phyloP scores from a whole-genome alignment of 768 basidiomycete genomes.

The Naganishia antarctica region DNA sequence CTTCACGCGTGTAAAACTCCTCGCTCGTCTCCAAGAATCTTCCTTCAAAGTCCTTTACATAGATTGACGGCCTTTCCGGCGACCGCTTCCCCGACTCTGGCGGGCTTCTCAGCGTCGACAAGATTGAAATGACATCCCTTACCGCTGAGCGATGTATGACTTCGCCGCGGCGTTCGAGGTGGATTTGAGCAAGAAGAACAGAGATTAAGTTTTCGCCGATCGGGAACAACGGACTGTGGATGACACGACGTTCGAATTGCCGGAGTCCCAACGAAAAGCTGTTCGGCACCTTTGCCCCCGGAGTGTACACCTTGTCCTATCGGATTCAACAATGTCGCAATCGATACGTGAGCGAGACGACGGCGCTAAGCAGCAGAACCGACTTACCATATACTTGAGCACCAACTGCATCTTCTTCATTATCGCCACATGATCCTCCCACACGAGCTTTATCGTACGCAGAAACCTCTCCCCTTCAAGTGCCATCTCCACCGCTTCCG shows the following conservation, averaged over 20 bases:
- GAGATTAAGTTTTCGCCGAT: constrained; percentile 76
- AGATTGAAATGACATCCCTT: constrained; percentile 79
- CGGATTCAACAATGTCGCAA: background rate
- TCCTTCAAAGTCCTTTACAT: constrained; percentile 79
- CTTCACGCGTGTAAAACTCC: constrained; percentile 73
- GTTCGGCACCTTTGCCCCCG: constrained; percentile 65
- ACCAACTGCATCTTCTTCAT: constrained; percentile 85
- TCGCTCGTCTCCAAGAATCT: constrained; percentile 70
- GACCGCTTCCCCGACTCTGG: constrained; percentile 22
- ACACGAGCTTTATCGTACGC: constrained; percentile 74
- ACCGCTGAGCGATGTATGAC: constrained; percentile 85
- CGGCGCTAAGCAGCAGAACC: background rate
- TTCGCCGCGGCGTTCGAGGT: constrained; percentile 84
- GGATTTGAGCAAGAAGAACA: constrained; percentile 80
- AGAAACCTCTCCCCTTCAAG: constrained; percentile 80
- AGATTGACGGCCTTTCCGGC: constrained; percentile 56
- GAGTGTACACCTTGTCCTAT: constrained; percentile 87
- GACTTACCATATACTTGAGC: constrained; percentile 87
- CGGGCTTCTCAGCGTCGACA: constrained; percentile 59
- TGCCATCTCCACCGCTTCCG: constrained; percentile 66
- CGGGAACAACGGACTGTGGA: constrained; percentile 53
- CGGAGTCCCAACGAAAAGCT: constrained; percentile 76
- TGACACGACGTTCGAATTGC: constrained; percentile 74
- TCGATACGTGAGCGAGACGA: background rate
- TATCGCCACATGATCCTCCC: constrained; percentile 87